Percentiles rank a stretch among this genome's conserved stretches.
Evolutionary conservation across 2,329 filamentous ascomycete species (phyloP).

Genomic region (Aspergillus fischeri): DNA sequence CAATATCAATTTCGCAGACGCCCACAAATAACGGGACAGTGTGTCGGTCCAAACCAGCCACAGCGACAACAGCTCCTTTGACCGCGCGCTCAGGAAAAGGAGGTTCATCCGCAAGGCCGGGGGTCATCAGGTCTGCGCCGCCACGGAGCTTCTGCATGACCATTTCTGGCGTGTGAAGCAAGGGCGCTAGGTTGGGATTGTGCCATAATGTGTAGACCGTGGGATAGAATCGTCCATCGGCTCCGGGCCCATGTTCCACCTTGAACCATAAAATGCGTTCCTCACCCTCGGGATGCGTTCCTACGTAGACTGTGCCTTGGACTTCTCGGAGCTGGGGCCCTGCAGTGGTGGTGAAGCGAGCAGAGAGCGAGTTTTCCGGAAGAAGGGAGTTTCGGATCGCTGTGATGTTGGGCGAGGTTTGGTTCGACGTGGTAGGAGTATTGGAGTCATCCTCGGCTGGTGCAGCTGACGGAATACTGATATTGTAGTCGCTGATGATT

Average conservation of each 20-base stretch:
- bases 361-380: conserved; percentile 60
- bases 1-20: conserved; percentile 61
- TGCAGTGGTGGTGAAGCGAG: conserved; percentile 61
- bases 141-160: conserved; percentile 60
- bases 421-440: conserved; percentile 40
- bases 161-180: conserved; percentile 59
- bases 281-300: conserved; percentile 54
- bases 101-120: conserved; percentile 60
- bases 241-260: conserved; percentile 49
- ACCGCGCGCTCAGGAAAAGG: conserved; percentile 58
- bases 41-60: conserved; percentile 56
- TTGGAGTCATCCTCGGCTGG: conserved; percentile 29
- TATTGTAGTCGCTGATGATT: conserved; percentile 60
- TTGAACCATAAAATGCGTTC: conserved; percentile 63
- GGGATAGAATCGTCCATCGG: conserved; percentile 40
- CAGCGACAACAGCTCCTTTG: conserved; percentile 59
- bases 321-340: conserved; percentile 60
- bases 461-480: conserved; percentile 43
- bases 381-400: conserved; percentile 56
- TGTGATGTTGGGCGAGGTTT: conserved; percentile 44
- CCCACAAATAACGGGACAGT: conserved; percentile 63
- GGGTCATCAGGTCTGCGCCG: conserved; percentile 66
- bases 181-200: conserved; percentile 56
- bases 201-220: conserved; percentile 65
- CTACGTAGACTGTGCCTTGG: conserved; percentile 62